Evolutionary conservation across 495 filamentous ascomycete species (phyloP).

Genomic region (Wilcoxina mikolae): DNA sequence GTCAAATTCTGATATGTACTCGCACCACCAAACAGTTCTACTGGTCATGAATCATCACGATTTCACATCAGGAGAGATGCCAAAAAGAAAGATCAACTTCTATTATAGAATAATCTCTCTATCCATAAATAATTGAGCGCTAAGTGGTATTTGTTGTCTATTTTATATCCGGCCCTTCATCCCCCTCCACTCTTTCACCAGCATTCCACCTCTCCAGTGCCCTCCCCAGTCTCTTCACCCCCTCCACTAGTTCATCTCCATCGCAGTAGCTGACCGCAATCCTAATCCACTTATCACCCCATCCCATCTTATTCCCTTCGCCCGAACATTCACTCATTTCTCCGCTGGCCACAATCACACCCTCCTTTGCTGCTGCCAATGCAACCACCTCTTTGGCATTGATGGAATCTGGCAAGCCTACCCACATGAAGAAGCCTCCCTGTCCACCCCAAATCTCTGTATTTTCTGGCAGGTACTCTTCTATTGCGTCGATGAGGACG

Average conservation of each 20-base stretch:
- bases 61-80: too few species aligned
- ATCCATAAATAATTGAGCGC: too few species aligned
- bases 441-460: slow-evolving; percentile 17
- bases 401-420: slow-evolving; percentile 10
- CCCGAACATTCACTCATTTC: slow-evolving; percentile 23
- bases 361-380: slow-evolving; percentile 6
- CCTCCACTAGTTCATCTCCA: slow-evolving; percentile 18
- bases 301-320: slow-evolving; percentile 12
- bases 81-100: too few species aligned
- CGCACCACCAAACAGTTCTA: too few species aligned
- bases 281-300: slow-evolving; percentile 21
- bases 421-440: slow-evolving; percentile 27
- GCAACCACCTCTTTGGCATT: slow-evolving; percentile 17
- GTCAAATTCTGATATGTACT: too few species aligned
- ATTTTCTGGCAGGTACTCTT: slow-evolving; percentile 9
- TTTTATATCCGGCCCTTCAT: not conserved
- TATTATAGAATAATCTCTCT: too few species aligned
- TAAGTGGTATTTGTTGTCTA: too few species aligned
- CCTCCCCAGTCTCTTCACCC: slow-evolving; percentile 18
- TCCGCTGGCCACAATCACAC: slow-evolving; percentile 18
- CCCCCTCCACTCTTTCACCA: slow-evolving; percentile 3
- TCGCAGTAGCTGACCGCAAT: slow-evolving; percentile 22
- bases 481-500: slow-evolving; percentile 11
- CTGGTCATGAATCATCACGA: too few species aligned
- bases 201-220: slow-evolving; percentile 18